Base-by-base conservation (phyloP, 495 filamentous ascomycete genomes). In the Venustampulla echinocandica region DNA sequence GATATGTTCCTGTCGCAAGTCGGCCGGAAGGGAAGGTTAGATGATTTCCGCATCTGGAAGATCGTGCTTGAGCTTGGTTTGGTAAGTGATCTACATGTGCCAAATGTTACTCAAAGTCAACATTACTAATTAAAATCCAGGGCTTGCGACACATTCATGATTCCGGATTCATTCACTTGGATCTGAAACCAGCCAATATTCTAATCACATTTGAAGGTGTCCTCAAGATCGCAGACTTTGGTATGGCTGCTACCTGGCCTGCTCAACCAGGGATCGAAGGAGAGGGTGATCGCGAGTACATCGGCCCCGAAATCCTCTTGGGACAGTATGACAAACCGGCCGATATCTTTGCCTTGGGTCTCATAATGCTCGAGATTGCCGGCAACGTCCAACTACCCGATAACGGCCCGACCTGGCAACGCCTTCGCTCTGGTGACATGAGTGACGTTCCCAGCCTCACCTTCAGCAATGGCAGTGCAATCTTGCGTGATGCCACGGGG, bases 1-100 rank as follows among this genome's bases (percentile, higher is more conserved):
- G 84, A 92, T 60, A 64, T 77, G 1, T 96, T 96, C 60, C 74
- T 97, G 10, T 68, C 75, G 9, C 73, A 82, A 42, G 79, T 85
- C 49, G 92, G 92, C 4, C 68, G 79, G 41, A 86, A 84, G 59
- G 88, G 85, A 38, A 78, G 90, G 54, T 64, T 98, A 45, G 92
- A 98, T 68, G 92, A 97, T 60, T 98, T 97, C 62, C 74, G 92
- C 20, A 93, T 97, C 56, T 98, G 92, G 92, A 98, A 98, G 64
- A 88, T 97, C 33, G 66, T 95, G 50, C 72, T 93, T 7, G 92
- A 98, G 58, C 53, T 92, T 28, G 72, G 80, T 52, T 67, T 81
- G 70, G 87, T 90, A 74, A 63, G 79, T 71, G 30, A 4, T 22
- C 5, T 6, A n/a, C n/a, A 49, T 14, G 11, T 41, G 11, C 21